These are phyloP conservation scores for Bipolaris bicolor DNA, from an alignment of 2,329 filamentous ascomycete genomes.

Conservation along the genomic window DNA sequence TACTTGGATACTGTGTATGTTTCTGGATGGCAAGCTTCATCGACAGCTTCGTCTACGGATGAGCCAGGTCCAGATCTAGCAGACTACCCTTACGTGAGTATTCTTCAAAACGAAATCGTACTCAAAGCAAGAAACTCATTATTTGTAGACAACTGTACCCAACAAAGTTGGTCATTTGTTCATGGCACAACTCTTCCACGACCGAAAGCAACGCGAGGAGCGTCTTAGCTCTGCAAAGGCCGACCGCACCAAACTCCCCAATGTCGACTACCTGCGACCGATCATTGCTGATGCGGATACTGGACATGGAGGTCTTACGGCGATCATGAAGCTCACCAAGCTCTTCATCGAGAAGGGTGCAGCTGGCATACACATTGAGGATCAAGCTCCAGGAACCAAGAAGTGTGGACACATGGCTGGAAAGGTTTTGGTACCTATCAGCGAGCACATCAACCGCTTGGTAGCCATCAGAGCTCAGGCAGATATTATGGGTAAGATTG, in stretches of 20 bases:
- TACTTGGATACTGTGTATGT: conserved; percentile 99
- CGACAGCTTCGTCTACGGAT: conserved; percentile 90
- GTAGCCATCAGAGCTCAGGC: conserved; percentile 97
- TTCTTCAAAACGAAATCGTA: not conserved
- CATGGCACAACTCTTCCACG: conserved; percentile 98
- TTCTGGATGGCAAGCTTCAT: conserved; percentile 98
- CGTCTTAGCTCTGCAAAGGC: conserved; percentile 77
- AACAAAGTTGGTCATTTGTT: conserved; percentile 98
- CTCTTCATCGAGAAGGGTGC: conserved; percentile 96
- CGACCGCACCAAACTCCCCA: conserved; percentile 74
- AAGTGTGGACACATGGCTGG: conserved; percentile 99
- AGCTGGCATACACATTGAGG: conserved; percentile 97
- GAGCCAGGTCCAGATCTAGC: conserved; percentile 97
- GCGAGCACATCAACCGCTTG: conserved; percentile 96
- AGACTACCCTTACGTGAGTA: conserved; percentile 75
- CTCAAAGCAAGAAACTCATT: conserved; percentile 17
- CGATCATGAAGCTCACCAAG: conserved; percentile 99
- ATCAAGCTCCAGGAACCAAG: conserved; percentile 97
- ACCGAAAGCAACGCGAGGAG: conserved; percentile 97
- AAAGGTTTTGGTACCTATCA: conserved; percentile 95
- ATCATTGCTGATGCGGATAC: conserved; percentile 98
- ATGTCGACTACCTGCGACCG: conserved; percentile 91
- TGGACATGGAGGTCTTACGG: conserved; percentile 95
- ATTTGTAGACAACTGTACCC: conserved; percentile 84
- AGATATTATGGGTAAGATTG: conserved; percentile 85